Conservation (phyloP, 179 eudicot species). For the Patellifolia procumbens region DNA sequence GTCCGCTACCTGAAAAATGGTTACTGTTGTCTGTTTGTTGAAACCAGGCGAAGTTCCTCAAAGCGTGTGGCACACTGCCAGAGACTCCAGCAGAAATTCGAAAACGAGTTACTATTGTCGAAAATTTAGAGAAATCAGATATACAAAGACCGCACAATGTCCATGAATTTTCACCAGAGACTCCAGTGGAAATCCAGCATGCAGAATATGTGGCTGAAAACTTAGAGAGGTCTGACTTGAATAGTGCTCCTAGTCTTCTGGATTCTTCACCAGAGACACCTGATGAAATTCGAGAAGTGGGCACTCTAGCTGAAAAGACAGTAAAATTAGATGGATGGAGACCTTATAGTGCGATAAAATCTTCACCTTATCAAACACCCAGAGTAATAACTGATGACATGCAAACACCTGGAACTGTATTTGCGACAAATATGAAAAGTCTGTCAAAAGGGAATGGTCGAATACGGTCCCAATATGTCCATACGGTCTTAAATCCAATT, state of each 20-base stretch:
- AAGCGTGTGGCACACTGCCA: slow-evolving; percentile 80
- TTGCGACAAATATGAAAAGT: slow-evolving; percentile 49
- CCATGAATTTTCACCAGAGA: slow-evolving; percentile 21
- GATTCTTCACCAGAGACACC: slow-evolving; percentile 52
- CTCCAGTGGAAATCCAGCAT: slow-evolving; percentile 26
- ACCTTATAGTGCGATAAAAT: slow-evolving; percentile 38
- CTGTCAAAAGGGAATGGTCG: slow-evolving; percentile 49
- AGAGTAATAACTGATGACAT: slow-evolving; percentile 66
- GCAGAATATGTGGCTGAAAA: slow-evolving; percentile 40
- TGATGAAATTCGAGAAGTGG: slow-evolving; percentile 25
- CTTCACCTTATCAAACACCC: slow-evolving; percentile 86
- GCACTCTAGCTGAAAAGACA: slow-evolving; percentile 32
- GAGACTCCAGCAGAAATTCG: slow-evolving; percentile 78
- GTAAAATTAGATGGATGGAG: slow-evolving; percentile 39
- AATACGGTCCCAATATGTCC: slow-evolving; percentile 83
- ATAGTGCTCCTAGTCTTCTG: slow-evolving; percentile 35
- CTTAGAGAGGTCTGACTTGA: slow-evolving; percentile 20
- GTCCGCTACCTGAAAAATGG: slow-evolving; percentile 9
- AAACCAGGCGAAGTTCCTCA: slow-evolving; percentile 70
- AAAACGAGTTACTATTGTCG: slow-evolving; percentile 34
- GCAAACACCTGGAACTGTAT: slow-evolving; percentile 97
- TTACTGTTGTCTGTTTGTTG: slow-evolving; percentile 6
- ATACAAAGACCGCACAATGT: slow-evolving; percentile 23
- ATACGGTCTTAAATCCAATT: slow-evolving; percentile 56
- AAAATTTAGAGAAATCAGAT: slow-evolving; percentile 29